Percentiles rank a stretch among this genome's conserved stretches.
Conservation (phyloP, 345 rosid genomes). For the Odontarrhena argentea region DNA sequence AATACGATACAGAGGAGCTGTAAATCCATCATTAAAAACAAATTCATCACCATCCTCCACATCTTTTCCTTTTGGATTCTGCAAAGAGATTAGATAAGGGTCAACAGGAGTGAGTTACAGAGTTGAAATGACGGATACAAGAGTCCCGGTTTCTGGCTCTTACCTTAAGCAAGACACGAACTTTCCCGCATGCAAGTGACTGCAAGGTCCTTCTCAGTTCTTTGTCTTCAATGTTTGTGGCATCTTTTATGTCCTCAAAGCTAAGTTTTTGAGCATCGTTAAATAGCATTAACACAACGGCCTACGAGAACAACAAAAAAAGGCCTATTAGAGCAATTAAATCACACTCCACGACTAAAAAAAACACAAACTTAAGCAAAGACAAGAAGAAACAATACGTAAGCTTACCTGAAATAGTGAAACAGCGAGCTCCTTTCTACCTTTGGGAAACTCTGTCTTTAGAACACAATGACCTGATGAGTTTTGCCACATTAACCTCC, state of each 20-base stretch:
- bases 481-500: conserved; percentile 95
- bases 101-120: neutral
- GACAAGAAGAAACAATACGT: conserved; percentile 34
- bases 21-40: conserved; percentile 64
- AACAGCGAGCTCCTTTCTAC: conserved; percentile 91
- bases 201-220: conserved; percentile 83
- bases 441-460: conserved; percentile 83
- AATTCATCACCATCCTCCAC: conserved; percentile 85
- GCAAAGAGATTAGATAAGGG: conserved; percentile 11
- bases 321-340: conserved; percentile 28
- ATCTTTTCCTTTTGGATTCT: conserved; percentile 83
- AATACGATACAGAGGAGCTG: conserved; percentile 77
- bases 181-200: conserved; percentile 93
- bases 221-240: conserved; percentile 83
- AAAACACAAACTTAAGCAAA: neutral
- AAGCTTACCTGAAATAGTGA: conserved; percentile 82
- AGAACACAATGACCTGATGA: conserved; percentile 90
- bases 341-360: conserved; percentile 38
- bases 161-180: conserved; percentile 81
- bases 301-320: conserved; percentile 45
- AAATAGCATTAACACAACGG: conserved; percentile 88
- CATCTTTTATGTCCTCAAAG: conserved; percentile 78
- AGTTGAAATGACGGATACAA: conserved; percentile 31
- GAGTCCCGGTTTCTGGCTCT: neutral
- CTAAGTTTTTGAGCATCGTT: conserved; percentile 83